A percentile compares a stretch with the other conserved stretches of the same genome.
Evolutionary conservation across 768 basidiomycete species (phyloP).

Genomic region (Suillus sp.): DNA sequence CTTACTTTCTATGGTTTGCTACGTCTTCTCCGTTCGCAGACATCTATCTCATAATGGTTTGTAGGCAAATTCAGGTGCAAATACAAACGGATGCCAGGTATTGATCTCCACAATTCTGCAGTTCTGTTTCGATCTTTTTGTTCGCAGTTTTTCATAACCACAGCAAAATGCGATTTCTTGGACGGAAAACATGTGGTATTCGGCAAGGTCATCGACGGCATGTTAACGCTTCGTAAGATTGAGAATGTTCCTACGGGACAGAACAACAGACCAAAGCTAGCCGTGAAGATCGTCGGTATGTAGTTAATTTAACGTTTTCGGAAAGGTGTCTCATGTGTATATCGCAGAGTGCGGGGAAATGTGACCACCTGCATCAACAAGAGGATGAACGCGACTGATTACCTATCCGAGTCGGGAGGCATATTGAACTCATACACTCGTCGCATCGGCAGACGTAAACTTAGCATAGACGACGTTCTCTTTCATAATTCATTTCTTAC

Average conservation of each 20-base stretch:
- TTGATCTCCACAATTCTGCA: not conserved
- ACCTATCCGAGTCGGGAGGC: not conserved
- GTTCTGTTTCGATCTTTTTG: not conserved
- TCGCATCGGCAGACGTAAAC: not conserved
- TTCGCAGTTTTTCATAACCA: constrained; percentile 92
- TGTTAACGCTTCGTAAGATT: constrained; percentile 94
- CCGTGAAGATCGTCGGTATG: constrained; percentile 85
- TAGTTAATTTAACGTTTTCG: not conserved
- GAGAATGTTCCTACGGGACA: constrained; percentile 93
- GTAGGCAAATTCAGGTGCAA: constrained; percentile 92
- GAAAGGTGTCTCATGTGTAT: not conserved
- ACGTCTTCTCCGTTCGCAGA: not conserved
- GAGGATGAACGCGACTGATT: not conserved
- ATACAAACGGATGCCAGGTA: constrained; percentile 92
- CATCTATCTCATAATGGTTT: constrained; percentile 11
- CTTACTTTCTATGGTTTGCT: constrained; percentile 84
- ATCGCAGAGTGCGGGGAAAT: constrained; percentile 59
- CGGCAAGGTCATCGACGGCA: constrained; percentile 86
- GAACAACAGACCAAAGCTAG: constrained; percentile 87
- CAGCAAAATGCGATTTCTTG: constrained; percentile 91
- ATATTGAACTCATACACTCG: not conserved
- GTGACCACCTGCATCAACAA: constrained; percentile 31
- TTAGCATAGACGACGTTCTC: not conserved
- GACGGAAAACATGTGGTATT: constrained; percentile 96
- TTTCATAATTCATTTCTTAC: not conserved